A percentile compares a stretch with the other conserved stretches of the same genome.
These are phyloP conservation scores for Mucor mucedo DNA, from an alignment of 371 early-diverging fungal genomes.

Conservation along the genomic window DNA sequence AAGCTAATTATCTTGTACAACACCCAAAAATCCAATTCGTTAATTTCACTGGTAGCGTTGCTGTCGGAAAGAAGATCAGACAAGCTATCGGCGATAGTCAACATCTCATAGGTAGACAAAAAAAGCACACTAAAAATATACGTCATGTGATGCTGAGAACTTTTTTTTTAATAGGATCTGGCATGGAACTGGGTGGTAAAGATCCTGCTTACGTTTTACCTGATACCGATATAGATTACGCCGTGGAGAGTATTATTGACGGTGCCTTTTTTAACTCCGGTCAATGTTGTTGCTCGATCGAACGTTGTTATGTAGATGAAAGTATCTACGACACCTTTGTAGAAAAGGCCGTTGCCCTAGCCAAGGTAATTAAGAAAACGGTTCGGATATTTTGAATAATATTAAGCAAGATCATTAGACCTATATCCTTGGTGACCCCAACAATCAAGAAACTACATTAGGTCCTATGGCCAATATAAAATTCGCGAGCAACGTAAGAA, in stretches of 20 bases:
- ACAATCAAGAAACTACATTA: conserved; percentile 67
- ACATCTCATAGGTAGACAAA: conserved; percentile 65
- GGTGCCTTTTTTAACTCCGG: conserved; percentile 89
- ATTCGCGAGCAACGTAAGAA: conserved; percentile 74
- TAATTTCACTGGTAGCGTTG: conserved; percentile 85
- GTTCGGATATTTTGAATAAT: too few relatives aligned
- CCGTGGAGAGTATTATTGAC: conserved; percentile 79
- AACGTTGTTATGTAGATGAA: conserved; percentile 85
- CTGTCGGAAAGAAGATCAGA: conserved; percentile 74
- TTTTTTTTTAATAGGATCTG: conserved; percentile 51
- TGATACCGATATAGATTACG: conserved; percentile 75
- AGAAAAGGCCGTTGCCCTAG: conserved; percentile 64
- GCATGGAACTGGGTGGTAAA: conserved; percentile 88
- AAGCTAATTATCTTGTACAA: conserved; percentile 55
- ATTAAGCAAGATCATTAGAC: conserved; percentile 18
- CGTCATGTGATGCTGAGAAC: background rate
- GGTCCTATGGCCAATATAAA: conserved; percentile 81
- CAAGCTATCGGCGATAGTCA: conserved; percentile 61
- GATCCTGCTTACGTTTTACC: conserved; percentile 85
- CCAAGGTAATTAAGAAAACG: conserved; percentile 49
- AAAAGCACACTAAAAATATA: background rate
- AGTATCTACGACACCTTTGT: conserved; percentile 78
- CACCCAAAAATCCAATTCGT: conserved; percentile 72
- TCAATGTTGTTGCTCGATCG: conserved; percentile 85
- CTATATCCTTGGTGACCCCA: conserved; percentile 71